phyloP scores from a whole-genome alignment of 306 rosid genomes.

The Lathyrus sativus region DNA sequence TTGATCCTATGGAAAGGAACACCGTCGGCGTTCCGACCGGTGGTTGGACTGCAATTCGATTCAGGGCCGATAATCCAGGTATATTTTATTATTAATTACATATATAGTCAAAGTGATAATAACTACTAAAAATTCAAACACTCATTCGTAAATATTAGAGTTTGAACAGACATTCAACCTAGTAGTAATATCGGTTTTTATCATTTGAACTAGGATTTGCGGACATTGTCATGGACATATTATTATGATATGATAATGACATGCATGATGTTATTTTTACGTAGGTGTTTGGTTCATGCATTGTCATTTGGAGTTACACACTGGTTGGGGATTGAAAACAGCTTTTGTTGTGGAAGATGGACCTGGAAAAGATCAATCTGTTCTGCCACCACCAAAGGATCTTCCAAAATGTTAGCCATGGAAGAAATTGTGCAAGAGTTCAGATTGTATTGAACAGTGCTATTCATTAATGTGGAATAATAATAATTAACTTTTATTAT shows the following conservation, averaged over 20 bases:
- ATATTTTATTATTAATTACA: neutral
- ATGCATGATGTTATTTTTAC: slow-evolving; percentile 12
- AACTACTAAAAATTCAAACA: too few relatives aligned
- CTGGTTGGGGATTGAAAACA: slow-evolving; percentile 90
- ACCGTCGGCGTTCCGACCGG: slow-evolving; percentile 89
- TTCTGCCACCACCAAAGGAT: slow-evolving; percentile 79
- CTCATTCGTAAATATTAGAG: too few relatives aligned
- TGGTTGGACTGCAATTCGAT: slow-evolving; percentile 89
- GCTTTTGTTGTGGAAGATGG: slow-evolving; percentile 89
- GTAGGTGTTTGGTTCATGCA: slow-evolving; percentile 93
- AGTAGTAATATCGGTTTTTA: too few relatives aligned
- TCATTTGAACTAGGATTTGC: too few relatives aligned
- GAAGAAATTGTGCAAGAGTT: slow-evolving; percentile 1
- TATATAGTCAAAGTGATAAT: too few relatives aligned
- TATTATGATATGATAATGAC: slow-evolving; percentile 10
- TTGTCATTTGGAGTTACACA: slow-evolving; percentile 86
- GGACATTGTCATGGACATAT: neutral
- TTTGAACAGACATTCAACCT: too few relatives aligned
- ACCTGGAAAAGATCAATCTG: slow-evolving; percentile 61
- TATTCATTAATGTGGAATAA: slow-evolving; percentile 23
- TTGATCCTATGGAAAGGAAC: slow-evolving; percentile 87
- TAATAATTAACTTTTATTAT: slow-evolving; percentile 8
- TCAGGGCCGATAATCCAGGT: slow-evolving; percentile 91
- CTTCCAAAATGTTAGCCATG: slow-evolving; percentile 63
- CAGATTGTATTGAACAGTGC: slow-evolving; percentile 15